Conservation (phyloP, 805 yeast genomes). For the Teunomyces kruisii region DNA sequence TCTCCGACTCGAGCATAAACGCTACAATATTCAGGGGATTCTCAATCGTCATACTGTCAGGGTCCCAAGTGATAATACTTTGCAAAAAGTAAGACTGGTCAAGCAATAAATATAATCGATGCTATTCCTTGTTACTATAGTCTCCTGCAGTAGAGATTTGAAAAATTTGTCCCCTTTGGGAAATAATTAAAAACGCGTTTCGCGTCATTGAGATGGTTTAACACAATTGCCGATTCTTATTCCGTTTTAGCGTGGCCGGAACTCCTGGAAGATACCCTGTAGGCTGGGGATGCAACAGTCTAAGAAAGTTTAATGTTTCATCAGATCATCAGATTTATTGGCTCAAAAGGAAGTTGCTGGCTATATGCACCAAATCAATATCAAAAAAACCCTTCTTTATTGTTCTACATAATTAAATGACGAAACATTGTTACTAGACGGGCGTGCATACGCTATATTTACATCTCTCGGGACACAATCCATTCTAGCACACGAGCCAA, state of each 20-base stretch:
- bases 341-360: too few species aligned
- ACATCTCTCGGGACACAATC: constrained; percentile 14
- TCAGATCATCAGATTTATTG: too few species aligned
- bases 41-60: neutral
- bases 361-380: too few species aligned
- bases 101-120: neutral
- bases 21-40: constrained; percentile 3
- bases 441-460: neutral
- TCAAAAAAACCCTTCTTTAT: too few species aligned
- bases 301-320: too few species aligned
- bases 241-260: too few species aligned
- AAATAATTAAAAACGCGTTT: constrained; percentile 3
- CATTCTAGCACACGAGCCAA: constrained; percentile 25
- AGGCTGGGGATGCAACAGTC: too few species aligned
- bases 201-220: neutral
- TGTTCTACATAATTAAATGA: too few species aligned
- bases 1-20: constrained; percentile 17
- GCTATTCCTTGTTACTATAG: neutral
- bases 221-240: too few species aligned
- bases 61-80: neutral
- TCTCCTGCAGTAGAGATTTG: neutral
- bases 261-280: too few species aligned
- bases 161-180: neutral
- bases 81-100: neutral
- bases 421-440: too few species aligned